A percentile compares a stretch with the other conserved stretches of the same genome.
These are phyloP conservation scores for Spathaspora arborariae DNA, from an alignment of 805 yeast genomes.

Conservation along the genomic window DNA sequence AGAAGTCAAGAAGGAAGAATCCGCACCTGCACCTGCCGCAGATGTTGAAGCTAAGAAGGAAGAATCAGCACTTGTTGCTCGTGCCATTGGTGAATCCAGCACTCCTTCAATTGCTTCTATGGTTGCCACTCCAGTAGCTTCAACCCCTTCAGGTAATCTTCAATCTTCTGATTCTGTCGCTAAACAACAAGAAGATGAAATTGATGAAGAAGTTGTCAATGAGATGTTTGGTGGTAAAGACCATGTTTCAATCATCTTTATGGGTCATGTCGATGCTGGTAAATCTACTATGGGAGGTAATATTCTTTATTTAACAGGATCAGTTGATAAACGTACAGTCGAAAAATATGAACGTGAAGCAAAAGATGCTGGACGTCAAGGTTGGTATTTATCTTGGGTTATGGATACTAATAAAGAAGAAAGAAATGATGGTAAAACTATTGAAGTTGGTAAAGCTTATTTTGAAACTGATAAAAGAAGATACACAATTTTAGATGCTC, in stretches of 20 bases:
- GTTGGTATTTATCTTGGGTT: constrained; percentile 99
- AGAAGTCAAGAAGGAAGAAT: constrained; percentile 12
- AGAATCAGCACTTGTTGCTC: constrained; percentile 17
- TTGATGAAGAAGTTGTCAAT: constrained; percentile 82
- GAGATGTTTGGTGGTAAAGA: constrained; percentile 98
- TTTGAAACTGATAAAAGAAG: constrained; percentile 98
- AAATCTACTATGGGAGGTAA: constrained; percentile 99
- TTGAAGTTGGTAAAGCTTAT: constrained; percentile 96
- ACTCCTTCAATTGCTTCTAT: constrained; percentile 11
- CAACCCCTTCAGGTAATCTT: constrained; percentile 11
- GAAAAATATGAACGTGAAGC: constrained; percentile 98
- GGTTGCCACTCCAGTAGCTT: constrained; percentile 9
- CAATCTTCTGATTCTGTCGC: constrained; percentile 47
- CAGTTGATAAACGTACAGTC: constrained; percentile 97
- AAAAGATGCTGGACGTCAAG: constrained; percentile 98
- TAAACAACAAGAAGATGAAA: constrained; percentile 72
- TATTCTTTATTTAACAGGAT: constrained; percentile 85
- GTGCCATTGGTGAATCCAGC: constrained; percentile 16
- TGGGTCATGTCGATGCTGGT: constrained; percentile 99
- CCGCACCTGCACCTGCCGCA: constrained; percentile 12
- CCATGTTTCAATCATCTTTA: constrained; percentile 92
- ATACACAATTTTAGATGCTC: constrained; percentile 97
- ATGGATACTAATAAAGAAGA: constrained; percentile 99
- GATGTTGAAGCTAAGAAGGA: no score
- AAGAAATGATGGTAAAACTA: constrained; percentile 98